Conservation (phyloP, 495 filamentous ascomycete genomes). For the Hypoxylon lienhwacheense region DNA sequence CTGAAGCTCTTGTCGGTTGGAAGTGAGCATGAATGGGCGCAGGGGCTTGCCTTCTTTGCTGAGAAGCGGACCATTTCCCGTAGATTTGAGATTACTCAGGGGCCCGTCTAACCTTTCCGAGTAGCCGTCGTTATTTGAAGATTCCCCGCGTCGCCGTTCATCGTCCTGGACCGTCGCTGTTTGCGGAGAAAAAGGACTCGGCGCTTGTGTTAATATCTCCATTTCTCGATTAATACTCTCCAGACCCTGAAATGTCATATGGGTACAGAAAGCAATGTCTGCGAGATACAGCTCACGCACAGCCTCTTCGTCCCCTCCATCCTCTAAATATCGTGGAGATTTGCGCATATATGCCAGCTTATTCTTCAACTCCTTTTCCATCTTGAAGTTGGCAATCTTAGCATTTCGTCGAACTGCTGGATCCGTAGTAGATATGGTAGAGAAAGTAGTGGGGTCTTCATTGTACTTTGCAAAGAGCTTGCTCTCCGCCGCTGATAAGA, state of each 20-base stretch:
- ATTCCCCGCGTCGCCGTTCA: conserved; percentile 53
- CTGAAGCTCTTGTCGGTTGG: conserved; percentile 73
- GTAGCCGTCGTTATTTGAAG: conserved; percentile 54
- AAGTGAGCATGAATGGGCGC: conserved; percentile 85
- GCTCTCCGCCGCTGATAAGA: conserved; percentile 67
- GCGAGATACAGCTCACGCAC: conserved; percentile 77
- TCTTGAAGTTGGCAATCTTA: conserved; percentile 83
- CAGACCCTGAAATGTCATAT: conserved; percentile 81
- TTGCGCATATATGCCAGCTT: conserved; percentile 64
- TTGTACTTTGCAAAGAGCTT: conserved; percentile 72
- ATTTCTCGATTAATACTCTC: conserved; percentile 83
- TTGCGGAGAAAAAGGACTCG: conserved; percentile 48
- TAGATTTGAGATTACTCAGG: conserved; percentile 42
- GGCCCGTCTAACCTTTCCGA: conserved; percentile 76
- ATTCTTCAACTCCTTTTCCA: conserved; percentile 83
- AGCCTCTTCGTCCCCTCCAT: conserved; percentile 69
- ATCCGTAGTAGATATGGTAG: conserved; percentile 68
- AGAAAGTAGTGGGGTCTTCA: conserved; percentile 67
- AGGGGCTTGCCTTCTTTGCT: conserved; percentile 81
- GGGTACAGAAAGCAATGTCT: conserved; percentile 68
- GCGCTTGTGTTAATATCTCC: conserved; percentile 75
- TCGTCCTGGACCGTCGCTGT: conserved; percentile 46
- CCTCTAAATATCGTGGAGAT: conserved; percentile 47
- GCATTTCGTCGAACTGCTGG: conserved; percentile 70
- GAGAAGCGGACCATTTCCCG: conserved; percentile 71